phyloP scores from a whole-genome alignment of 179 eudicot species.

The Beta macrorhiza region DNA sequence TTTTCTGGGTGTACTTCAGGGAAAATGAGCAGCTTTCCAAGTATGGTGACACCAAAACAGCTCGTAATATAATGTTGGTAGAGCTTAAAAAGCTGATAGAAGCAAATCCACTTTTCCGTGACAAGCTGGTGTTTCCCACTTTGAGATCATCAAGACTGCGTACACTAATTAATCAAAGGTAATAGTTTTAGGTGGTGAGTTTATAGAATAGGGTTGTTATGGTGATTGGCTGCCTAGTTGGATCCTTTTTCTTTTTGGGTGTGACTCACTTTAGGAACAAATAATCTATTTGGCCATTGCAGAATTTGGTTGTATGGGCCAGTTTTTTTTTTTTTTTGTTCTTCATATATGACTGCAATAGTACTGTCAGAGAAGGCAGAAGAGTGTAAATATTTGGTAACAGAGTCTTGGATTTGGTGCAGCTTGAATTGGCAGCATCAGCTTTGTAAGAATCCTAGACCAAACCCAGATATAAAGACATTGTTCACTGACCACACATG shows the following conservation, averaged over 20 bases:
- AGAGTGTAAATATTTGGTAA: slow-evolving; percentile 3
- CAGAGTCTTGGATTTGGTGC: slow-evolving; percentile 28
- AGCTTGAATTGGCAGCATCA: slow-evolving; percentile 98
- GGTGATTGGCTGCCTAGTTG: not conserved
- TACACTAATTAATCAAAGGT: slow-evolving; percentile 82
- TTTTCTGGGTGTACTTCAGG: slow-evolving; percentile 35
- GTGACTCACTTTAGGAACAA: not conserved
- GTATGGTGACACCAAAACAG: slow-evolving; percentile 76
- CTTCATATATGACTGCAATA: not conserved
- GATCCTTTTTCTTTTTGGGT: not conserved
- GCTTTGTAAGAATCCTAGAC: slow-evolving; percentile 84
- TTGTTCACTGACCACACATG: slow-evolving; percentile 77
- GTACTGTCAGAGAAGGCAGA: not conserved
- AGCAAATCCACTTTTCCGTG: slow-evolving; percentile 82
- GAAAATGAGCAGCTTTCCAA: slow-evolving; percentile 85
- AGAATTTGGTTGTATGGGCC: not conserved
- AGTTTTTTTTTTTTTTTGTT: not conserved
- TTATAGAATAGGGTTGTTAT: not conserved
- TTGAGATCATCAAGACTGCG: slow-evolving; percentile 76
- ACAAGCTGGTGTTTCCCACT: slow-evolving; percentile 73
- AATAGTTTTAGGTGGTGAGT: slow-evolving; percentile 8
- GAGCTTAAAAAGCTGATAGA: slow-evolving; percentile 80
- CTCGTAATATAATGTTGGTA: slow-evolving; percentile 70
- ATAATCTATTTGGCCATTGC: not conserved
- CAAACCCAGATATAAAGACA: slow-evolving; percentile 87